phyloP scores from a whole-genome alignment of 2,329 filamentous ascomycete genomes.

The Phaeomoniella chlamydospora region DNA sequence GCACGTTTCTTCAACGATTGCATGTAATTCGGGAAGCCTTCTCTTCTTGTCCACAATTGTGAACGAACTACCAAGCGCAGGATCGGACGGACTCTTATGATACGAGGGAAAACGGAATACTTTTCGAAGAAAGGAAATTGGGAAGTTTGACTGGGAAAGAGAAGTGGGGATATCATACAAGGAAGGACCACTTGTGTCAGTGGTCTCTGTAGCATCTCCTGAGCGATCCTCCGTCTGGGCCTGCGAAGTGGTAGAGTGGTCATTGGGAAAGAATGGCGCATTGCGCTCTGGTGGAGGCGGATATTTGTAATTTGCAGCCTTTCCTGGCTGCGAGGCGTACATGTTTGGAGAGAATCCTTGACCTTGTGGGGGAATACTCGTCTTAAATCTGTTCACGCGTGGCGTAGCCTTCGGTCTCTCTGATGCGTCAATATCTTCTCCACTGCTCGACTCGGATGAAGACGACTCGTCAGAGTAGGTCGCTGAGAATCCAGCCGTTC shows the following conservation, averaged over 20 bases:
- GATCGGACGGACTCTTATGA: too few relatives aligned
- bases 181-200: not conserved
- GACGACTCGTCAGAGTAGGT: conserved; percentile 12
- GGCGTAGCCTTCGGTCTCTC: conserved; percentile 23
- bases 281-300: conserved; percentile 8
- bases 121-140: too few relatives aligned
- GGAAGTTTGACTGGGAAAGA: too few relatives aligned
- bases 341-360: not conserved
- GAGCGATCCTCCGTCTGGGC: not conserved
- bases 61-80: too few relatives aligned
- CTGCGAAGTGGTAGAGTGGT: not conserved
- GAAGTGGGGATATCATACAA: not conserved
- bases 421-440: conserved; percentile 13
- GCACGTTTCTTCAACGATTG: not conserved
- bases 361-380: not conserved
- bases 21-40: not conserved
- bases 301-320: conserved; percentile 7
- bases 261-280: not conserved
- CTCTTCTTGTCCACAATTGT: not conserved
- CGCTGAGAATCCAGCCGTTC: conserved; percentile 5
- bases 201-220: not conserved
- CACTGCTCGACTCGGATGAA: conserved; percentile 25
- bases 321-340: conserved; percentile 1
- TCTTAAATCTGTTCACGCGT: not conserved
- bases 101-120: too few relatives aligned